Percentiles rank a stretch among this genome's conserved stretches.
phyloP scores from a whole-genome alignment of 768 basidiomycete genomes.

The Podaxis carcinomalis region DNA sequence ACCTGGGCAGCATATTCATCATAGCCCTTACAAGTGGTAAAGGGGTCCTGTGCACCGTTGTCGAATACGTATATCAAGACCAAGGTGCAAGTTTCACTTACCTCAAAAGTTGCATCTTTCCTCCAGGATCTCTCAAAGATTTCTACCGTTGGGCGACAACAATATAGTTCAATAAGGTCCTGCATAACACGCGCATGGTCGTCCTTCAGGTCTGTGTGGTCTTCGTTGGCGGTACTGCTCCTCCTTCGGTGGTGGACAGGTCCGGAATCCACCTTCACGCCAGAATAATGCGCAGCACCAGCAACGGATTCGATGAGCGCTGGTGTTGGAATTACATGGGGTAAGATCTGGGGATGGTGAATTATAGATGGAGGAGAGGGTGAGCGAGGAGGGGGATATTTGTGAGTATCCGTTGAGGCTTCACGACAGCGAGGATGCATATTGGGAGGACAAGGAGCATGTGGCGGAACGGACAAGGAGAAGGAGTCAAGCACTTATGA shows the following conservation, averaged over 20 bases:
- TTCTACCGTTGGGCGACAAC: slow-evolving; percentile 45
- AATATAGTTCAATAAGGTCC: slow-evolving; percentile 58
- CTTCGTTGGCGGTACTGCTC: slow-evolving; percentile 28
- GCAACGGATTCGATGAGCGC: slow-evolving; percentile 54
- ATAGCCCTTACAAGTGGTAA: slow-evolving; percentile 44
- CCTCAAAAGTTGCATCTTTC: slow-evolving; percentile 55
- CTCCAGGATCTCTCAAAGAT: slow-evolving; percentile 52
- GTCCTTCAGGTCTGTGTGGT: slow-evolving; percentile 32
- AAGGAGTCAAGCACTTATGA: slow-evolving; percentile 8
- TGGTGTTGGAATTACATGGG: slow-evolving; percentile 41
- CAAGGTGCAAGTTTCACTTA: slow-evolving; percentile 14
- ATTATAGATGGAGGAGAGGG: slow-evolving; percentile 39
- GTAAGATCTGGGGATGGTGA: slow-evolving; percentile 41
- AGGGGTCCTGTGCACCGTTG: slow-evolving; percentile 37
- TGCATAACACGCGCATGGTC: slow-evolving; percentile 46
- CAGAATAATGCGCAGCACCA: slow-evolving; percentile 61
- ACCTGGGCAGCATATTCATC: slow-evolving; percentile 52
- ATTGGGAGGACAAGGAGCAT: not conserved
- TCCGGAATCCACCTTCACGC: slow-evolving; percentile 37
- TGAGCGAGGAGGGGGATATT: slow-evolving; percentile 20
- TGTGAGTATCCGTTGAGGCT: not conserved
- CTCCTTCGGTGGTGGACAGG: slow-evolving; percentile 30
- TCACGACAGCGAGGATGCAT: not conserved
- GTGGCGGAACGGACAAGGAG: slow-evolving; percentile 3
- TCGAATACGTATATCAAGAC: not conserved